Evolutionary conservation across 2,329 filamentous ascomycete species (phyloP).

Genomic region (Shiraia bambusicola): DNA sequence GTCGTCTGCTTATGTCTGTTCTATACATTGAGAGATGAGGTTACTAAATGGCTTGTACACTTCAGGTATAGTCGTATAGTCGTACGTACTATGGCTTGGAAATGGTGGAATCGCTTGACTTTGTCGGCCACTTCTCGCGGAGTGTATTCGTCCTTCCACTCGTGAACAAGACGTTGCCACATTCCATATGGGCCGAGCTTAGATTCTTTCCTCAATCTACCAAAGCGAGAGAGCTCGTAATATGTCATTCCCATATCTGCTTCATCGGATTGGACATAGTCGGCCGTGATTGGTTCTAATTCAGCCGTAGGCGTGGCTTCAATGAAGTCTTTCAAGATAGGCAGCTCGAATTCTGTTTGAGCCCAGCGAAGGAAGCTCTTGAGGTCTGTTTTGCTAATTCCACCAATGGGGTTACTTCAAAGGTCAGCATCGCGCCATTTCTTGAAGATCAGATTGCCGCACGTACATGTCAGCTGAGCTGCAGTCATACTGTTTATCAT

Average conservation of each 20-base stretch:
- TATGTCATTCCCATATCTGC: conserved; percentile 54
- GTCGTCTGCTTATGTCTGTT: too few relatives aligned
- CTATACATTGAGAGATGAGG: neutral
- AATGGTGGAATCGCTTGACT: conserved; percentile 47
- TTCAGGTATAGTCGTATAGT: too few relatives aligned
- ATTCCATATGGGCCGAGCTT: conserved; percentile 53
- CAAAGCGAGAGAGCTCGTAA: conserved; percentile 56
- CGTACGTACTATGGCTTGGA: conserved; percentile 37
- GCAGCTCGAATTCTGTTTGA: conserved; percentile 56
- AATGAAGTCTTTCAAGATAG: conserved; percentile 67
- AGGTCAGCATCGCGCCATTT: neutral
- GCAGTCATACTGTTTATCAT: conserved; percentile 57
- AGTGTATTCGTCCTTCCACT: conserved; percentile 48
- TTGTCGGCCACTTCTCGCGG: conserved; percentile 51
- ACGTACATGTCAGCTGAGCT: conserved; percentile 43
- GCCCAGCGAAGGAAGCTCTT: conserved; percentile 70
- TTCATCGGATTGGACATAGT: conserved; percentile 62
- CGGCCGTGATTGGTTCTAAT: conserved; percentile 64
- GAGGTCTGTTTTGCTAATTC: conserved; percentile 66
- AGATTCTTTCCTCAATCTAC: conserved; percentile 54
- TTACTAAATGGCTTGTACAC: neutral
- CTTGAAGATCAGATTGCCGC: neutral
- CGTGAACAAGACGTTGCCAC: conserved; percentile 55
- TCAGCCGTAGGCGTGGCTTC: conserved; percentile 50
- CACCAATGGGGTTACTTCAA: conserved; percentile 59